Evolutionary conservation across 2,329 filamentous ascomycete genomes (phyloP).

Genomic region (Periconia sp.): DNA sequence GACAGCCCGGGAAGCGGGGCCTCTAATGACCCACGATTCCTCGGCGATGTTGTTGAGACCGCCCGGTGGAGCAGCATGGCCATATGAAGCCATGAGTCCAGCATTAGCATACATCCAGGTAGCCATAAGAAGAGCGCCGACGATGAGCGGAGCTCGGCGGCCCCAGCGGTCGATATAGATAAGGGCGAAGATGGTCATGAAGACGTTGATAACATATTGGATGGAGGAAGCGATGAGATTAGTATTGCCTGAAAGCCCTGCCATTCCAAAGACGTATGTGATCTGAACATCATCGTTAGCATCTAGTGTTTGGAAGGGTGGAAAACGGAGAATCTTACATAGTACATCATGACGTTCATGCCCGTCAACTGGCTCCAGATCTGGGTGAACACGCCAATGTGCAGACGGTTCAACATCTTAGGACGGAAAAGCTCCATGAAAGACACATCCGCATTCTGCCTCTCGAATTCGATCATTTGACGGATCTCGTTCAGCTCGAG

Average conservation of each 20-base stretch:
- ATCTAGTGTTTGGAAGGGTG: no score
- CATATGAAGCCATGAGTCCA: constrained; percentile 66
- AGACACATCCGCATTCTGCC: constrained; percentile 69
- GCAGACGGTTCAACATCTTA: constrained; percentile 74
- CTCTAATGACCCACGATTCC: constrained; percentile 48
- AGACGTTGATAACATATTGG: constrained; percentile 79
- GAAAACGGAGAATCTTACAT: constrained; percentile 10
- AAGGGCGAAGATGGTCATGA: constrained; percentile 78
- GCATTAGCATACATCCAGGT: constrained; percentile 68
- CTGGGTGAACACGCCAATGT: constrained; percentile 74
- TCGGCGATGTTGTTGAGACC: constrained; percentile 51
- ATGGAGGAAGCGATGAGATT: constrained; percentile 71
- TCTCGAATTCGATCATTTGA: constrained; percentile 76
- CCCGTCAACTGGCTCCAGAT: constrained; percentile 79
- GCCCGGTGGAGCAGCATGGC: constrained; percentile 49
- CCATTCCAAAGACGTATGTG: constrained; percentile 73
- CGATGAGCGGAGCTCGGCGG: constrained; percentile 70
- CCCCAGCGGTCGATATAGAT: constrained; percentile 79
- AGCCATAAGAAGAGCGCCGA: constrained; percentile 69
- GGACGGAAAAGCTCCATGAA: constrained; percentile 76
- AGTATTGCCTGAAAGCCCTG: constrained; percentile 64
- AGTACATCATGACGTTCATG: constrained; percentile 73
- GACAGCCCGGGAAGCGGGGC: constrained; percentile 55
- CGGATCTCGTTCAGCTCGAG: constrained; percentile 75
- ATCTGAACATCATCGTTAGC: constrained; percentile 29